Evolutionary conservation across 2,329 filamentous ascomycete species (phyloP), one percentile per base, ranked within the genome.

Genomic region (Trichoderma sp.): DNA sequence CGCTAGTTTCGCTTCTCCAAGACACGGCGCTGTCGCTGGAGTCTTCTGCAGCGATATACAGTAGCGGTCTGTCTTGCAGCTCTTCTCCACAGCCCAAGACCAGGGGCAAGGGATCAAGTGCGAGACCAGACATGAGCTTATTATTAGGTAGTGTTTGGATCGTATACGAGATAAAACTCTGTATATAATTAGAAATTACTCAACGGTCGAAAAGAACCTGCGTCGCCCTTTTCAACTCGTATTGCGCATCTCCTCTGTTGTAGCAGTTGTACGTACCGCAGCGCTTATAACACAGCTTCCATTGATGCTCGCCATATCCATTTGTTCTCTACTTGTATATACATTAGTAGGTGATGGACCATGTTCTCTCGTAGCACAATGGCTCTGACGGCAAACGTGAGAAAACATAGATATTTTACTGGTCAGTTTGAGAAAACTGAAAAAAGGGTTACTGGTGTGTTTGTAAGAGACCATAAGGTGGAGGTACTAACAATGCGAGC

Each of bases 91-190:
- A 33, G 27, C 53, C 53, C 53, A 24, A 29, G 35, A 31, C 35
- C 62, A 33, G 52, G 62, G 62, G 37, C n/a, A 21, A 49, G 47
- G 47, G n/a, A 49, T 49, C 53, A 79, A 76, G 43, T 57, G 7
- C 29, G n/a, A 62, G n/a, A 31, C n/a, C 55, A 33, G 31, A n/a
- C 55, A 33, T 35, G 55, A 27, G 29, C 16, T n/a, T 33, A 35
- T 33, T n/a, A 40, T 19, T 40, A 40, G 37, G 37, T 40, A 40
- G 21, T n/a, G 43, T 47, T 6, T 47, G 21, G 3, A 8, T n/a
- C 37, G 19, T 8, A 43, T 43, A 43, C 40, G 16, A 43, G 19
- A 16, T n/a, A 43, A n/a, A 43, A 13, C n/a, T 49, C 47, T 24
- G 47, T n/a, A 11, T 33, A 33, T 16, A 31, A 29, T 21, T 33